Conservation (phyloP, 306 rosid genomes). For the Dicorynia guianensis region DNA sequence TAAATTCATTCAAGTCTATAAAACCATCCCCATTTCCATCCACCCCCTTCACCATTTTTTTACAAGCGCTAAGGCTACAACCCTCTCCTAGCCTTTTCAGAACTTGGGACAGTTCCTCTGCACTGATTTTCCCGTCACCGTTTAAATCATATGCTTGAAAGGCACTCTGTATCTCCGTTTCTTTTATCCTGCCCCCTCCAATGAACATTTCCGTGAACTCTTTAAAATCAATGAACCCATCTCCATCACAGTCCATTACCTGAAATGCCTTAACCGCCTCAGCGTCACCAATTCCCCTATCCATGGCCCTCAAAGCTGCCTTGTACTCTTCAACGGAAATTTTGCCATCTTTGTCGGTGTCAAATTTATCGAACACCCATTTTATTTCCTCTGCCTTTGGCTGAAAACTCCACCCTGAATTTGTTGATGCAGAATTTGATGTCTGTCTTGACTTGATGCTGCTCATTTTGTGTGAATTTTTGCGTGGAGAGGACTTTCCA, state of each 20-base stretch:
- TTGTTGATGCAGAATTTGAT: neutral
- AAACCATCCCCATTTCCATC: slow-evolving; percentile 81
- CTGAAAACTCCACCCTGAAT: slow-evolving; percentile 22
- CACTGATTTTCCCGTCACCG: slow-evolving; percentile 85
- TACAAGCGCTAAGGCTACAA: slow-evolving; percentile 62
- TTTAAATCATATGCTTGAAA: slow-evolving; percentile 75
- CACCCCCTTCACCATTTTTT: slow-evolving; percentile 71
- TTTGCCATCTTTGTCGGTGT: slow-evolving; percentile 75
- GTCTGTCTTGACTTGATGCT: slow-evolving; percentile 44
- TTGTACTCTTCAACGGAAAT: slow-evolving; percentile 74
- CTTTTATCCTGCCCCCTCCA: slow-evolving; percentile 47
- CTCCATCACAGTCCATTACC: slow-evolving; percentile 70
- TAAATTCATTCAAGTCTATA: slow-evolving; percentile 72
- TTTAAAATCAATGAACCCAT: slow-evolving; percentile 68
- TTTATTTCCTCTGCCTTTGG: slow-evolving; percentile 68
- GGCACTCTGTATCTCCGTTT: slow-evolving; percentile 61
- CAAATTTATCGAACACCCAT: slow-evolving; percentile 77
- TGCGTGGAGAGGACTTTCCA: slow-evolving; percentile 38
- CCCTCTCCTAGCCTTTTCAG: slow-evolving; percentile 69
- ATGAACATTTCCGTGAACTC: slow-evolving; percentile 71
- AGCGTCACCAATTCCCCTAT: slow-evolving; percentile 46
- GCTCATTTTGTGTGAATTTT: slow-evolving; percentile 33
- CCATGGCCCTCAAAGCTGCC: slow-evolving; percentile 56
- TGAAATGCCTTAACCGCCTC: slow-evolving; percentile 64
- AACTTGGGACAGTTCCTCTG: slow-evolving; percentile 69